A percentile compares a stretch with the other conserved stretches of the same genome.
Conservation (phyloP, 2,329 filamentous ascomycete genomes). For the Cryphonectria naterciae region DNA sequence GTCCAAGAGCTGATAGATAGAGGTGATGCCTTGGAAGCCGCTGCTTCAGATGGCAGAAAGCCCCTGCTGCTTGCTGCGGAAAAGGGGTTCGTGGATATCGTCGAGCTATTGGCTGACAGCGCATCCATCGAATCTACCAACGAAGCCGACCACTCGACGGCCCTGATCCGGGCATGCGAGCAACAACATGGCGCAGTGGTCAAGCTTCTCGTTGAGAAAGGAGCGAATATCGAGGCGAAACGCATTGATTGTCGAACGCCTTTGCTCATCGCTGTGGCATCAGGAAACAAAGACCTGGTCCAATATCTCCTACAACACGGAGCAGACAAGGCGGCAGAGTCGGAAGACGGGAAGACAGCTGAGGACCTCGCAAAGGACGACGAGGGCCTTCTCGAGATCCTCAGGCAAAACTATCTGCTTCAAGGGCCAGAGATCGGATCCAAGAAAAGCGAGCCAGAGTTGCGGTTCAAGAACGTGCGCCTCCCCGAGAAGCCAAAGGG, state of each 20-base stretch:
- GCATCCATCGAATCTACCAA: background rate
- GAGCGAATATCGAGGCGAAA: background rate
- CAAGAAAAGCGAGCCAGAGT: background rate
- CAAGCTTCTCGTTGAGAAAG: background rate
- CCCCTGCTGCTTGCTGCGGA: background rate
- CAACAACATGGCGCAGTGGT: background rate
- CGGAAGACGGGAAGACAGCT: background rate
- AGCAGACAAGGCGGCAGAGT: background rate
- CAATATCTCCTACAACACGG: background rate
- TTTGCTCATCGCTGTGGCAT: background rate
- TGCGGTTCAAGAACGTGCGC: background rate
- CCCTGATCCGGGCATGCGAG: background rate
- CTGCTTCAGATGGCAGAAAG: background rate
- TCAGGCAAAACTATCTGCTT: background rate
- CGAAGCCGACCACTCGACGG: background rate
- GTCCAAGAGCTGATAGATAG: background rate
- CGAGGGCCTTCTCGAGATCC: background rate
- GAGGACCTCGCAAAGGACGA: background rate
- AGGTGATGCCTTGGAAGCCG: background rate
- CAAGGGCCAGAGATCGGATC: background rate
- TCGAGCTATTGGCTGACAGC: background rate
- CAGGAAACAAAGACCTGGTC: background rate
- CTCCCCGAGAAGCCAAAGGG: background rate
- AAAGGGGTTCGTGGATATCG: background rate
- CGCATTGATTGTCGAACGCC: background rate